Conservation (phyloP, 371 early-diverging fungal species). For the Dinochytrium kinnereticum region DNA sequence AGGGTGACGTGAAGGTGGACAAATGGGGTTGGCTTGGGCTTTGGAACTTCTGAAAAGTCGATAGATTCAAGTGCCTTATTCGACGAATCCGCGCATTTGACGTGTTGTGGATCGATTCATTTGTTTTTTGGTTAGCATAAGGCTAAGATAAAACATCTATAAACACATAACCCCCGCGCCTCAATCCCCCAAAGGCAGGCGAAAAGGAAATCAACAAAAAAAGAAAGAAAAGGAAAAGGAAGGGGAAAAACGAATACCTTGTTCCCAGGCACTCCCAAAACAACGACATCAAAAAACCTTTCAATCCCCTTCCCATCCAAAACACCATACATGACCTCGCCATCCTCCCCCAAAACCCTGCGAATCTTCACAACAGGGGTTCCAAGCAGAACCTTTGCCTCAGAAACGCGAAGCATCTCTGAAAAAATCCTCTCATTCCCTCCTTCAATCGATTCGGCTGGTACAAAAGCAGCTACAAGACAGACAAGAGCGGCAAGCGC, state of each 20-base stretch:
- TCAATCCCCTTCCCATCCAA: slow-evolving; percentile 17
- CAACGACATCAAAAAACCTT: slow-evolving; percentile 36
- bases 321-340: slow-evolving; percentile 16
- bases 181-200: no score
- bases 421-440: slow-evolving; percentile 76
- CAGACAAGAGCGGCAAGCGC: slow-evolving; percentile 64
- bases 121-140: no score
- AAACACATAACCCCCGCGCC: not conserved
- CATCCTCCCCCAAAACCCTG: slow-evolving; percentile 25
- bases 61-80: slow-evolving; percentile 17
- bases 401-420: slow-evolving; percentile 58
- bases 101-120: no score
- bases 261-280: slow-evolving; percentile 35
- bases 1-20: slow-evolving; percentile 64
- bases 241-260: slow-evolving; percentile 5
- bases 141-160: not conserved
- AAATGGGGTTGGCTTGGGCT: slow-evolving; percentile 25
- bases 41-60: slow-evolving; percentile 13
- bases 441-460: slow-evolving; percentile 57
- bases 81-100: no score
- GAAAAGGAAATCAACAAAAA: not conserved
- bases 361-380: slow-evolving; percentile 47
- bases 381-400: slow-evolving; percentile 55
- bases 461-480: slow-evolving; percentile 32
- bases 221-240: not conserved